These are phyloP conservation scores for Aureococcus anophagefferens DNA, from an alignment of 108 stramenopile genomes.

Conservation along the genomic window DNA sequence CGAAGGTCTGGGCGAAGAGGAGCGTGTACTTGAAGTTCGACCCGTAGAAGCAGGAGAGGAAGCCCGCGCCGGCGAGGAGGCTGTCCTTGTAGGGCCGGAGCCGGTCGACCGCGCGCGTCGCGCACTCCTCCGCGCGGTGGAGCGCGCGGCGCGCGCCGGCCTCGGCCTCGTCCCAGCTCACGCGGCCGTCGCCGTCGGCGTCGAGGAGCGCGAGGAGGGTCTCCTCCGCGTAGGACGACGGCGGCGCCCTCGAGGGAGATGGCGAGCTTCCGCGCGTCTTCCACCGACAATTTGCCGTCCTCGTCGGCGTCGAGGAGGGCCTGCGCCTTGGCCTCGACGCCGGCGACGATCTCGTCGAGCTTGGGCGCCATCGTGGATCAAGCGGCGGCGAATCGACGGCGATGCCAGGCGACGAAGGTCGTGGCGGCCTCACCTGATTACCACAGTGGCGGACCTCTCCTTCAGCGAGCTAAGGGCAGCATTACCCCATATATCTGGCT, in stretches of 20 bases:
- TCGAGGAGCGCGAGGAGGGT: background rate
- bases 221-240: background rate
- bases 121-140: background rate
- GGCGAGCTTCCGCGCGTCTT: no score
- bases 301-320: no score
- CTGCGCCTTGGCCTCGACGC: no score
- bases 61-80: background rate
- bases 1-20: background rate
- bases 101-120: background rate
- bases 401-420: no score
- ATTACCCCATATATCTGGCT: no score
- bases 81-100: background rate
- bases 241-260: background rate
- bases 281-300: no score
- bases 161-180: background rate
- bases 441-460: no score
- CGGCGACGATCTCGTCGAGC: no score
- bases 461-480: no score
- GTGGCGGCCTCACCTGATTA: no score
- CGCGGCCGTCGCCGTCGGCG: slow-evolving; percentile 7
- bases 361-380: no score
- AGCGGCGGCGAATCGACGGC: no score
- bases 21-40: background rate
- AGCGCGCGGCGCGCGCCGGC: background rate
- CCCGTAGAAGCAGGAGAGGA: background rate